Base-by-base conservation (phyloP, 192 early-diverging fungal genomes). In the Rhizoclosmatium globosum region DNA sequence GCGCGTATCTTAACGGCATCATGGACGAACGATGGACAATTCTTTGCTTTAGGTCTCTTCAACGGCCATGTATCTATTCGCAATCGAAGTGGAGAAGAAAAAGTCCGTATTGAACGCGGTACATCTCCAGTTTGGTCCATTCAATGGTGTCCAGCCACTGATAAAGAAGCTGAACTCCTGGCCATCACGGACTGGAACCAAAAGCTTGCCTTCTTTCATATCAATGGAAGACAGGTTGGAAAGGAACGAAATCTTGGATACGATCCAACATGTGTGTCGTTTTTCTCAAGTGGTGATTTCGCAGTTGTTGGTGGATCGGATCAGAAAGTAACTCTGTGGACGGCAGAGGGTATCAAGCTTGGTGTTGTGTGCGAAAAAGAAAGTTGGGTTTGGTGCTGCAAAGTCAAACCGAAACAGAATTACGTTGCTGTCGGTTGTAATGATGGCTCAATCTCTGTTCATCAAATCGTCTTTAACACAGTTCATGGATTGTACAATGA, bases 161-260 rank as follows among this genome's bases (percentile, higher is more conserved):
- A 82, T 23, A 67, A 70, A 43, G 85, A 87, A 42, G 68, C 65
- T 50, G 86, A 91, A 42, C 66, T 87, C 2, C 79, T 91, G 45
- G 88, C 86, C 3, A 85, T 91, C 45, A 80, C 85, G 0, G 90
- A 91, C 79, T 91, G 90, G 90, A 84, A 77, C 50, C 88, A 89
- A 71, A 78, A 81, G 46, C 79, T 91, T 9, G 80, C 87, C 19
- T 90, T 90, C 62, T 91, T 87, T 72, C 82, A 86, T 31, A 23
- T 85, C 15, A 87, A 77, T 60, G 90, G 90, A n/a, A 68, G 79
- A 2, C 87, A 90, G 57, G 80, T 91, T 47, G 90, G 90, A n/a
- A 87, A 89, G 69, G 90, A 90, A 64, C 79, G 90, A n/a, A 41
- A 44, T 39, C 81, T 90, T 39, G 82, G 82, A n/a, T 89, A 79